phyloP scores from a whole-genome alignment of 345 rosid genomes.

The Chamaenerion angustifolium region DNA sequence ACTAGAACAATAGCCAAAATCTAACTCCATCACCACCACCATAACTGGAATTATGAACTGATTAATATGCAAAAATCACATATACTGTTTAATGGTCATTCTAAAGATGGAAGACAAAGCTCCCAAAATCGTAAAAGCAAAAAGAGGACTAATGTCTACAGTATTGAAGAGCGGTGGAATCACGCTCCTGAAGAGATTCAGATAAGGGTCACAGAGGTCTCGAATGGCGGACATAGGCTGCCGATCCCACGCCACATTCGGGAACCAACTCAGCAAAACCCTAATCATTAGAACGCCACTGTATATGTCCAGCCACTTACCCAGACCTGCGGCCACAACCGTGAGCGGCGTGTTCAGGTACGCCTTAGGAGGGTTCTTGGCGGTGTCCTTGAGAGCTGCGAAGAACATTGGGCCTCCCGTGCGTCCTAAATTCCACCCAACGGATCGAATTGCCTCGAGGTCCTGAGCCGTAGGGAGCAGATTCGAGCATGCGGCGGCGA shows the following conservation, averaged over 20 bases:
- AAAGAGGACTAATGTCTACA: constrained; percentile 69
- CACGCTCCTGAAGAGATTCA: constrained; percentile 73
- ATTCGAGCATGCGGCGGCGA: constrained; percentile 10
- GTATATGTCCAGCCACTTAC: constrained; percentile 83
- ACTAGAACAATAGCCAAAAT: no score
- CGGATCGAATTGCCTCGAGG: constrained; percentile 14
- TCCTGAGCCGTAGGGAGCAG: constrained; percentile 15
- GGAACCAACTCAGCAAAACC: constrained; percentile 94
- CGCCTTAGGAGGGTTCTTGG: constrained; percentile 35
- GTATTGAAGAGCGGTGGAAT: constrained; percentile 73
- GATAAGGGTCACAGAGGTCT: constrained; percentile 77
- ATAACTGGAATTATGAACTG: no score
- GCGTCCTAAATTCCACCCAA: constrained; percentile 13
- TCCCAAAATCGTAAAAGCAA: constrained; percentile 75
- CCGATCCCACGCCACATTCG: constrained; percentile 81
- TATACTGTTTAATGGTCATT: no score
- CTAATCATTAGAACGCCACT: constrained; percentile 81
- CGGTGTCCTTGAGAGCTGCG: constrained; percentile 40
- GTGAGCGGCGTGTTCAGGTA: constrained; percentile 63
- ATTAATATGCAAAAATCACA: no score
- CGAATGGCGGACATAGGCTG: constrained; percentile 75
- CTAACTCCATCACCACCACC: no score
- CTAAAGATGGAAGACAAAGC: constrained; percentile 12
- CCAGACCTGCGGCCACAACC: constrained; percentile 70
- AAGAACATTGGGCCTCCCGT: constrained; percentile 45